Evolutionary conservation across 2,329 filamentous ascomycete genomes (phyloP), one percentile per base, ranked within the genome.

Genomic region (Aspergillus fumigatus): DNA sequence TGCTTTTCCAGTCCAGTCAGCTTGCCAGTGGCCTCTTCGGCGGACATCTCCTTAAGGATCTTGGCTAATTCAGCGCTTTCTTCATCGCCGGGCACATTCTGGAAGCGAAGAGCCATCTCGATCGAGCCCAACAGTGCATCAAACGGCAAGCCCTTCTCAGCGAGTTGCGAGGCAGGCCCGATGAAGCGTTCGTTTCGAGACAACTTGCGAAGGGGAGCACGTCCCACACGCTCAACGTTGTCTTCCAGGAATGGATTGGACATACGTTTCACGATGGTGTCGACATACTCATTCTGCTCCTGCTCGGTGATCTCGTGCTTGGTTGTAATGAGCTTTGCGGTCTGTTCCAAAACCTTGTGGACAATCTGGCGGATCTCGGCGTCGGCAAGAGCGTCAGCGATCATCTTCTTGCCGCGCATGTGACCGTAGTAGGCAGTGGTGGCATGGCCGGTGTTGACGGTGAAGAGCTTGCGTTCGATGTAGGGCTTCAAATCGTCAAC

Each of bases 391-490:
- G 92, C 88, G 67, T 97, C 93, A 72, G 94, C 90, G 65, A 99
- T 91, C 59, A 89, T 95, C 70, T 84, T 82, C 82, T 95, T 93
- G 70, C 89, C 87, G 64, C 87, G 84, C 78, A 92, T 84, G 83
- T 96, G 89, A 54, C 92, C 93, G 76, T 94, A 92, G 84, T 97
- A 97, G 58, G 94, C 93, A 21, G 92, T 92, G 7, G 93, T 96
- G 58, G 94, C 94, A 73, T 99, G 94, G 55, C 92, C 89, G 23
- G 94, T 99, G 84, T 99, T 99, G 83, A 99, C 93, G 23, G 94
- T 99, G 83, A 92, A 99, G 63, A 99, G 87, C 84, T 99, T 99
- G 76, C 94, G 92, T 86, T 99, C 94, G 69, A 99, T 97, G 80
- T 93, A 99, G 56, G 94, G 94, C 71, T 87, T 84, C 29, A 99